Base-by-base conservation (phyloP, 331 rosid species). In the Phaseolus coccineus region DNA sequence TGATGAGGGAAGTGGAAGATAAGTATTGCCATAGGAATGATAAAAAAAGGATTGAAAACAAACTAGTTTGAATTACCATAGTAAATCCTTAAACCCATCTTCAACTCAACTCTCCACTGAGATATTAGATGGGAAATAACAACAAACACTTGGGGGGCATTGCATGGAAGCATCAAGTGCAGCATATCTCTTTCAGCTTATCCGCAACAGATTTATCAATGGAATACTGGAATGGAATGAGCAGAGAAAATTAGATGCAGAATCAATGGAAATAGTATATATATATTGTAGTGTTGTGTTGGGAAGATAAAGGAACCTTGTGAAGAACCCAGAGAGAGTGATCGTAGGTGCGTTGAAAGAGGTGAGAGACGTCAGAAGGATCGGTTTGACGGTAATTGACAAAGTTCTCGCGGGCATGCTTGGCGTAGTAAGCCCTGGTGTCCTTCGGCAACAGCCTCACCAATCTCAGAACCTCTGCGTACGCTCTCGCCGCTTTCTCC, bases 401-500 rank as follows among this genome's bases (percentile, higher is more conserved):
- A 80, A 83, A 86, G 71, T 86, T 86, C 80, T 86, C 89, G 24
- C 89, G 84, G 0, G 80, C 87, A 71, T 86, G 79, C 57, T 92
- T 90, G 74, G 97, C 91, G 79, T 90, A 91, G 76, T 42, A 85
- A 77, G 9, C 80, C 51, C 97, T 69, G 0, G 89, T 27, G 47
- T 93, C 96, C 87, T 83, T 84, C 0, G 99, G 97, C 28, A 95
- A 82, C 42, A 77, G 87, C 87, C 97, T 80, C 67, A 91, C 97
- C 22, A 85, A 81, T 24, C 89, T 51, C 68, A 85, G 84, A 71
- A 85, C 82, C 66, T 80, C 89, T 42, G 84, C 84, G 77, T 86
- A 86, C 0, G 89, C 89, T 71, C 83, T 66, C 58, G 75, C 25
- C 16, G 81, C 87, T 46, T 83, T 86, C 78, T 76, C 78, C 89